Evolutionary conservation across 805 yeast species (phyloP).

Genomic region (Metschnikowia arizonensis): DNA sequence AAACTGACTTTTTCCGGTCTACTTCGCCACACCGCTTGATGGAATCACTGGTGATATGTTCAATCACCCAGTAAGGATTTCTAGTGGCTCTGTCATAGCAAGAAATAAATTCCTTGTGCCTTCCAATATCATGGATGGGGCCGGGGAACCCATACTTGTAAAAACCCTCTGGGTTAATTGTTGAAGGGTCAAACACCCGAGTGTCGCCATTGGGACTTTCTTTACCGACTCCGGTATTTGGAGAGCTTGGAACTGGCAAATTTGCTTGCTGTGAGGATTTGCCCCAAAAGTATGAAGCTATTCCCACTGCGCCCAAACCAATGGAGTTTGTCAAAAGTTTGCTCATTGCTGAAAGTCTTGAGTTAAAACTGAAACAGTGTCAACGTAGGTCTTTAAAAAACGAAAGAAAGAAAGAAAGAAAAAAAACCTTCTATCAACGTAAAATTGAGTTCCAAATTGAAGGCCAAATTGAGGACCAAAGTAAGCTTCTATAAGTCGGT

Average conservation of each 20-base stretch:
- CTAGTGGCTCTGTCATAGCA: conserved; percentile 81
- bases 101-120: conserved; percentile 71
- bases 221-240: conserved; percentile 9
- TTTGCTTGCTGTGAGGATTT: conserved; percentile 22
- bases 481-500: too few species aligned
- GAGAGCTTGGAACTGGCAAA: conserved; percentile 5
- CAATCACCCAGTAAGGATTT: conserved; percentile 87
- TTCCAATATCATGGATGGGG: conserved; percentile 80
- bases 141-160: conserved; percentile 95
- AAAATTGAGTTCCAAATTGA: too few species aligned
- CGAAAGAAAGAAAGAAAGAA: too few species aligned
- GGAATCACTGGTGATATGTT: conserved; percentile 78
- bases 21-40: conserved; percentile 48
- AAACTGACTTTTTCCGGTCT: conserved; percentile 76
- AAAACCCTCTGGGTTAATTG: conserved; percentile 70
- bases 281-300: conserved; percentile 42
- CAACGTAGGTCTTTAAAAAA: too few species aligned
- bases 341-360: conserved; percentile 16
- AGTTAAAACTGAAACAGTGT: neutral
- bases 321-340: conserved; percentile 27
- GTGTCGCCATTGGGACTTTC: conserved; percentile 2
- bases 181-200: conserved; percentile 27
- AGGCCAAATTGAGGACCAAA: too few species aligned
- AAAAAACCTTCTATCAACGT: too few species aligned
- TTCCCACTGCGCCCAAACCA: conserved; percentile 38